These are phyloP conservation scores for Leccinum rimulosum DNA, from an alignment of 768 basidiomycete genomes.

Conservation along the genomic window DNA sequence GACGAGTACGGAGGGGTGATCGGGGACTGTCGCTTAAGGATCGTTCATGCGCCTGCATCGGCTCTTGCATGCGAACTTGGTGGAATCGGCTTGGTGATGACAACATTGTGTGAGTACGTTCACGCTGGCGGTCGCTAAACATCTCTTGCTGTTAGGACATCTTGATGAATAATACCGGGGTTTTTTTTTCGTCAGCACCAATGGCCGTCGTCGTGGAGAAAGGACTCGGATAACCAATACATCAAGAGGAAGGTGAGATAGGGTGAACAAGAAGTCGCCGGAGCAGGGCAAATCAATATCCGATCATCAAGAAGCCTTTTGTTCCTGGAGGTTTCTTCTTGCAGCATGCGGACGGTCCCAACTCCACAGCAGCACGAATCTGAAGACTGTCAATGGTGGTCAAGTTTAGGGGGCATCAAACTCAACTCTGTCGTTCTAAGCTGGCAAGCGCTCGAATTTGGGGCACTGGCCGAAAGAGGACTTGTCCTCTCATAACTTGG, in stretches of 20 bases:
- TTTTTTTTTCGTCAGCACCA: neutral
- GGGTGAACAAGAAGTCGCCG: neutral
- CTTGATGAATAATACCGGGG: neutral
- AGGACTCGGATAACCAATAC: neutral
- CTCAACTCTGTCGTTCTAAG: neutral
- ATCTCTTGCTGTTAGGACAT: too few species aligned
- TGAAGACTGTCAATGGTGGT: neutral
- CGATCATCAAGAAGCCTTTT: constrained; percentile 13
- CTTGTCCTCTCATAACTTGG: neutral
- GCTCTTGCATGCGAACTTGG: constrained; percentile 40
- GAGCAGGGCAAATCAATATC: neutral
- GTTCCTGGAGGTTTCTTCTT: neutral
- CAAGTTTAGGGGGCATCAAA: constrained; percentile 1
- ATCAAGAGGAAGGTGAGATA: neutral
- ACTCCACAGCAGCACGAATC: neutral
- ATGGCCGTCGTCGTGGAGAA: neutral
- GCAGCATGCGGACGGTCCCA: neutral
- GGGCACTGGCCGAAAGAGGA: neutral
- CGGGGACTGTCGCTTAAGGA: constrained; percentile 19
- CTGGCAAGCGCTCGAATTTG: neutral
- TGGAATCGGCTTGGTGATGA: constrained; percentile 26
- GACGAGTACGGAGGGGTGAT: constrained; percentile 37
- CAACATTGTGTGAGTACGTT: neutral
- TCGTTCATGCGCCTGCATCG: constrained; percentile 13
- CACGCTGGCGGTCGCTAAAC: neutral